Evolutionary conservation across 2,329 filamentous ascomycete genomes (phyloP), one percentile per base, ranked within the genome.

Genomic region (Hypoxylon sp.): DNA sequence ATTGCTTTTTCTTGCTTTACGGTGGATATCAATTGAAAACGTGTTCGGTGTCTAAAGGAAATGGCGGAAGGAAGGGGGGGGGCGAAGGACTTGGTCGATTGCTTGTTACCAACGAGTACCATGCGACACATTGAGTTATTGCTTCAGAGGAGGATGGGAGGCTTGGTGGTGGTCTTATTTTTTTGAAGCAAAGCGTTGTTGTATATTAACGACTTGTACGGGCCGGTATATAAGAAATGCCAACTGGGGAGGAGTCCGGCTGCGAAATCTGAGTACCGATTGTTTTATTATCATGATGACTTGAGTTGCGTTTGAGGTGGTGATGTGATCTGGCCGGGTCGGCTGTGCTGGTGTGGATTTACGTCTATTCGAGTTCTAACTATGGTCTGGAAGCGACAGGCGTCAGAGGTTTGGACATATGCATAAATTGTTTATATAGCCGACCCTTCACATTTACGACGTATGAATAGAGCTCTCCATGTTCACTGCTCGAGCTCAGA

Each of bases 201-300:
- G 68, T 70, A 70, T 46, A 70, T 48, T 70, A 70, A 68, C 67
- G 64, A 67, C 51, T 65, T 65, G 53, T 70, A 70, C 42, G 57
- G 60, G 42, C 48, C 42, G 54, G 57, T 65, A 68, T 62, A 67
- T 62, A 64, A 65, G 48, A 51, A 44, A 39, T 46, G 31, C 52
- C 53, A 47, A 39, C 60, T 56, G 44, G 53, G 53, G 61, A 59
- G 57, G 53, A 65, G 42, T 47, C 60, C 31, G 44, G 60, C n/a
- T 58, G 53, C 29, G 21, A 62, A 61, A 57, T 67, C 29, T 27
- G 50, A 59, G 55, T 64, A 48, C 47, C 58, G 17, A 56, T 57
- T 62, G 42, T 62, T 68, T 27, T 60, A 80, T 89, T 83, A 91
- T 46, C 11, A 24, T 47, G 44, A 39, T 46, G 17, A n/a, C 3